Percentiles rank a stretch among this genome's conserved stretches.
Conservation (phyloP, 139 green algal species). For the Microglena sp. region DNA sequence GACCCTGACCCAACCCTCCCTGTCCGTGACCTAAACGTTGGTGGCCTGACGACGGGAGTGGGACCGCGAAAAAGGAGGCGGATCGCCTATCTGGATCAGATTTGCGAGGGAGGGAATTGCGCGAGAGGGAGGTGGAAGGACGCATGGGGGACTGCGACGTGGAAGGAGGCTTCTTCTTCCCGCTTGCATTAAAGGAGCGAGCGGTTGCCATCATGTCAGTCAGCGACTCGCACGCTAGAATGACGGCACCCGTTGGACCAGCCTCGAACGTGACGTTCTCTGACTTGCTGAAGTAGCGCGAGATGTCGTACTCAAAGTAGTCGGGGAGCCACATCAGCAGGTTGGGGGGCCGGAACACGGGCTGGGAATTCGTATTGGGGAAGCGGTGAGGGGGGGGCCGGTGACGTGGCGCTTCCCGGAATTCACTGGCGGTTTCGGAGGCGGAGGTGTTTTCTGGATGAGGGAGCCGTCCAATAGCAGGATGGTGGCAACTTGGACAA, state of each 20-base stretch:
- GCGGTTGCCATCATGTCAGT: neutral
- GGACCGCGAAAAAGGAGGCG: too few relatives aligned
- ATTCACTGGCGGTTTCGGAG: neutral
- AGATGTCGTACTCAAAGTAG: constrained; percentile 18
- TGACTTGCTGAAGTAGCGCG: constrained; percentile 4
- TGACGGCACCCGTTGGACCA: constrained; percentile 4
- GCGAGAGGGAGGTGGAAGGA: too few relatives aligned
- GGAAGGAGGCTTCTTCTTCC: neutral
- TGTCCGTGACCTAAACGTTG: too few relatives aligned
- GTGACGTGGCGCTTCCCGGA: neutral
- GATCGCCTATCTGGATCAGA: too few relatives aligned
- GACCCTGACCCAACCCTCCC: too few relatives aligned
- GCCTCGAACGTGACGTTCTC: constrained; percentile 10
- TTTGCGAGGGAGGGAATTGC: too few relatives aligned
- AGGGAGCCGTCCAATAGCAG: constrained; percentile 26
- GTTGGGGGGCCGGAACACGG: constrained; percentile 22
- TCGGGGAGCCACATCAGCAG: constrained; percentile 31
- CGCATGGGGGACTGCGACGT: too few relatives aligned
- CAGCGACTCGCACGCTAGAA: constrained; percentile 17
- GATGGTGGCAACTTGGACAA: constrained; percentile 18
- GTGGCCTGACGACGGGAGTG: too few relatives aligned
- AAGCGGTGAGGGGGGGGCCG: neutral
- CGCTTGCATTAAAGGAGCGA: neutral
- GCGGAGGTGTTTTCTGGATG: constrained; percentile 14
- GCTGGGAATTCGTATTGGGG: neutral